phyloP scores from a whole-genome alignment of 2,329 filamentous ascomycete species.

The Ophiostoma perfectum region DNA sequence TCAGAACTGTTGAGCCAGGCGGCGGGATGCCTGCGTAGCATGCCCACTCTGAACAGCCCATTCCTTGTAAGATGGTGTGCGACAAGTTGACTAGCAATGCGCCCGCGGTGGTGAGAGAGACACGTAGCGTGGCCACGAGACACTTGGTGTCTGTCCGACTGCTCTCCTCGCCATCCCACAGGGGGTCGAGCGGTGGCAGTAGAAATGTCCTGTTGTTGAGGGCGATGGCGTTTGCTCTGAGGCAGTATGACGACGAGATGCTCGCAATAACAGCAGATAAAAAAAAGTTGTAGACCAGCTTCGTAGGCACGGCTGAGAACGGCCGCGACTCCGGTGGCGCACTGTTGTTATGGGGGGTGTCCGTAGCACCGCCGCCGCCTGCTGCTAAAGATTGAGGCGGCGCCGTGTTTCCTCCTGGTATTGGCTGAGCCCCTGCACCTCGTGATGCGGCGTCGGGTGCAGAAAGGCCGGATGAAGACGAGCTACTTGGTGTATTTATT shows the following conservation, averaged over 20 bases:
- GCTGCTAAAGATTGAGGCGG: neutral
- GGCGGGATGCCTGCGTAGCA: conserved; percentile 38
- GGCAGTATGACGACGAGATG: conserved; percentile 47
- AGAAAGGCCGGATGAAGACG: neutral
- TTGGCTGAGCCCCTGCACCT: neutral
- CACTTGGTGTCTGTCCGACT: conserved; percentile 29
- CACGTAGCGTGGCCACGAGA: conserved; percentile 46
- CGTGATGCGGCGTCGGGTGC: neutral
- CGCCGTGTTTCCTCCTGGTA: neutral
- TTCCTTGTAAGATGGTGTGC: conserved; percentile 44
- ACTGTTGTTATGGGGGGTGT: neutral
- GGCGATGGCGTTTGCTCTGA: conserved; percentile 44
- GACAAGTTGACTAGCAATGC: conserved; percentile 47
- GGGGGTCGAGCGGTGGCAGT: conserved; percentile 36
- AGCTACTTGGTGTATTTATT: conserved; percentile 34
- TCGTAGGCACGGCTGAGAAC: conserved; percentile 36
- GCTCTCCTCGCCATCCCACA: conserved; percentile 30
- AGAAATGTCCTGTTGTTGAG: conserved; percentile 51
- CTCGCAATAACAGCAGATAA: conserved; percentile 48
- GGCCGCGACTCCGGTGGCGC: conserved; percentile 31
- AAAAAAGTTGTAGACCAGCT: conserved; percentile 50
- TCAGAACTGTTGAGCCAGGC: conserved; percentile 44
- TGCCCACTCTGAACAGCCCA: conserved; percentile 44
- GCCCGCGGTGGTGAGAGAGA: conserved; percentile 53
- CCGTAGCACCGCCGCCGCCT: neutral